Conservation (phyloP, 371 early-diverging fungal species). For the Smittium culicis region DNA sequence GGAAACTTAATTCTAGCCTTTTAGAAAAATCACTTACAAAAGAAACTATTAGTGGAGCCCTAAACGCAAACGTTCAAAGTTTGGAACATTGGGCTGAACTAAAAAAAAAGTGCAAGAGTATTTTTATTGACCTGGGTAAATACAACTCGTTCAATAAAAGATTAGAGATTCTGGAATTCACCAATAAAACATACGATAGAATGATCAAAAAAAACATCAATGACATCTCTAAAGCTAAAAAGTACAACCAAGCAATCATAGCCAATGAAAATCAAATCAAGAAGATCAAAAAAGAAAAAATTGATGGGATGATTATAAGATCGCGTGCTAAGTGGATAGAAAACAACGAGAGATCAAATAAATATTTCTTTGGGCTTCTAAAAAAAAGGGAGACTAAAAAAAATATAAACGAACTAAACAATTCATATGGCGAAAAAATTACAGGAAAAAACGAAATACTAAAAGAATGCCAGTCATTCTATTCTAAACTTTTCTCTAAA, state of each 20-base stretch:
- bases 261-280: background rate
- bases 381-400: constrained; percentile 6
- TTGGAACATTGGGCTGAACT: background rate
- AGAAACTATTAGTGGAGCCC: background rate
- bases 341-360: constrained; percentile 7
- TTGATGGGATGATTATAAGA: background rate
- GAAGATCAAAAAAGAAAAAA: background rate
- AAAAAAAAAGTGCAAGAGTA: background rate
- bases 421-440: background rate
- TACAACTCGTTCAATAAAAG: background rate
- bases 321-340: background rate
- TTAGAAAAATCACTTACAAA: background rate
- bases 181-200: background rate
- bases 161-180: background rate
- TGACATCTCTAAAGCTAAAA: background rate
- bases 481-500: background rate
- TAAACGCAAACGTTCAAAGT: background rate
- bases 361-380: constrained; percentile 7
- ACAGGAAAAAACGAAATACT: background rate
- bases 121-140: background rate
- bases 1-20: background rate
- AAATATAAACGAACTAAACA: background rate
- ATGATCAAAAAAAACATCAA: background rate
- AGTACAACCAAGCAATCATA: background rate
- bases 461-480: background rate